These are phyloP conservation scores for Fusarium sp. DNA, from an alignment of 2,329 filamentous ascomycete species.

Conservation along the genomic window DNA sequence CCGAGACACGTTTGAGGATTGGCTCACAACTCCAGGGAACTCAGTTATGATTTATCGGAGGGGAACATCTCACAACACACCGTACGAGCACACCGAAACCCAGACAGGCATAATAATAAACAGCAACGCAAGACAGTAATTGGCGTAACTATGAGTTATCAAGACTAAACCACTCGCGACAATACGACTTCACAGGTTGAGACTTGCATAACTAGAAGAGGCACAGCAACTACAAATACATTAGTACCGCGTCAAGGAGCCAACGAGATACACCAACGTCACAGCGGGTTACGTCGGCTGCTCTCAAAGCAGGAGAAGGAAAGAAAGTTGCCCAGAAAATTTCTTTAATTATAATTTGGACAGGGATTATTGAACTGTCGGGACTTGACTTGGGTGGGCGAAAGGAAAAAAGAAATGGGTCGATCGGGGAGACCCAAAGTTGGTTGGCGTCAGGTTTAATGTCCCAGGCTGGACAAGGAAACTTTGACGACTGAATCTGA, in stretches of 20 bases:
- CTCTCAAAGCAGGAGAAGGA: neutral
- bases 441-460: conserved; percentile 10
- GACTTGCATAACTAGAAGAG: conserved; percentile 14
- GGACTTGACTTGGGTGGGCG: neutral
- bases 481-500: conserved; percentile 32
- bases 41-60: neutral
- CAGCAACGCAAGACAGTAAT: conserved; percentile 1
- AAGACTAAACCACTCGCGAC: conserved; percentile 7
- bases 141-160: conserved; percentile 14
- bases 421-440: conserved; percentile 32
- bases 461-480: conserved; percentile 20
- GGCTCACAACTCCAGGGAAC: neutral
- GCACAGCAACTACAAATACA: neutral
- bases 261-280: neutral
- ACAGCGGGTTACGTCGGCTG: conserved; percentile 3
- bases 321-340: neutral
- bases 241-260: neutral
- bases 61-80: conserved; percentile 10
- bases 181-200: conserved; percentile 8
- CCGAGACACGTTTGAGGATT: neutral
- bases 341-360: conserved; percentile 17
- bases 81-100: neutral
- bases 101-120: conserved; percentile 2
- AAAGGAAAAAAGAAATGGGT: conserved; percentile 28
- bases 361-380: conserved; percentile 25